Base-by-base conservation (phyloP, 2,329 filamentous ascomycete species). In the Septoria petroselini region DNA sequence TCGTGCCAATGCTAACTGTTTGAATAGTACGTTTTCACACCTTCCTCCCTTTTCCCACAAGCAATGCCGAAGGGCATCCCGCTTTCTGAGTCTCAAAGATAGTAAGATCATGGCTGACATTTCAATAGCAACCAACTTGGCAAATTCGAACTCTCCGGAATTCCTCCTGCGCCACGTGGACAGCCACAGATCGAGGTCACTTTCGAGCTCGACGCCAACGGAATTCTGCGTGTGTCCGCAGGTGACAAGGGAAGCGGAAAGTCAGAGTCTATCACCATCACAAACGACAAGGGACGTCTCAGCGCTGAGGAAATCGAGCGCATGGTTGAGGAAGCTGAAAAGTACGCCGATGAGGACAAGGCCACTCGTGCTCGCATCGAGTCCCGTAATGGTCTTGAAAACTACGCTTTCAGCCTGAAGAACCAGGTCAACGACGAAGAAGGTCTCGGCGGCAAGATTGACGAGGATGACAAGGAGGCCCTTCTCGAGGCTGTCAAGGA, bases 261-360 rank as follows among this genome's bases (percentile, higher is more conserved):
- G 82, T 83, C 82, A 58, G 90, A 98, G 80, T 90, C 86, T 58
- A 97, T 98, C 73, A 97, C 93, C 65, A 98, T 98, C 71, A 97
- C 87, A 77, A 97, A 98, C 78, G 93, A 98, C 78, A 97, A 97
- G 85, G 93, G 93, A 62, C 91, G 93, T 72, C 85, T 98, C 44
- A 90, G 86, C 65, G 86, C 86, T 68, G 93, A 98, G 64, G 93
- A 98, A 74, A 98, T 98, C 65, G 91, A 97, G 74, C 93, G 93
- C 73, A 98, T 98, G 93, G 90, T 98, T 59, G 84, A 86, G 63
- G 93, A 98, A 76, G 93, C 93, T 55, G 93, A 97, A 83, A 88
- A 96, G 78, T 97, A 91, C 71, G 93, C 93, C 69, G 93, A 98
- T 74, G 93, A 97, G 77, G 93, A 98, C 80, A 97, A 97, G 84